These are phyloP conservation scores for Asterella californica DNA, from an alignment of 225 moss, liverwort and hornwort genomes.

Conservation along the genomic window DNA sequence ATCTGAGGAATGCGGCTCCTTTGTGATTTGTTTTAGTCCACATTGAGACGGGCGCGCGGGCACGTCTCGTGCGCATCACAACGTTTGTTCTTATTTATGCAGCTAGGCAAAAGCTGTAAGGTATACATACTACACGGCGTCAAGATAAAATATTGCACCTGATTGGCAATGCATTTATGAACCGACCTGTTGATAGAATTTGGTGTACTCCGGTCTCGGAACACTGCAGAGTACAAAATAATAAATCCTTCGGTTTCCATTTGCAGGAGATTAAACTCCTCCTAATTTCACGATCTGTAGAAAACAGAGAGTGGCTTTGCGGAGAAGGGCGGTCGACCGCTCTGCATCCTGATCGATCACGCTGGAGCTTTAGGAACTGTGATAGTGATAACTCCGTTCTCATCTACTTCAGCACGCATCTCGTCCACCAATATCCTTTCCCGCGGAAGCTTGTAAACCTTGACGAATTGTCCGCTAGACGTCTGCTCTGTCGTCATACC, in stretches of 20 bases:
- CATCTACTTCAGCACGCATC: constrained; percentile 30
- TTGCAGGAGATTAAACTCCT: background rate
- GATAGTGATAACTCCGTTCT: constrained; percentile 27
- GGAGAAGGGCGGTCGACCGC: background rate
- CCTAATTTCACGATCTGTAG: background rate
- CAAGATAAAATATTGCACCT: constrained; percentile 1
- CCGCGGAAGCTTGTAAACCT: constrained; percentile 25
- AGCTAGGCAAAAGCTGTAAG: background rate
- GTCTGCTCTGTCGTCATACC: constrained; percentile 3
- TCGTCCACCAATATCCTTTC: constrained; percentile 15
- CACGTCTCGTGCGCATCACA: background rate
- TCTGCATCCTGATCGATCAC: background rate
- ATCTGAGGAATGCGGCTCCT: constrained; percentile 3
- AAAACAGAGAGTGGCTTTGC: background rate
- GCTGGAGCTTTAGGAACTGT: constrained; percentile 23
- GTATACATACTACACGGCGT: background rate
- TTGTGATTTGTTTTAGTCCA: background rate
- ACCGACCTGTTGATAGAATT: background rate
- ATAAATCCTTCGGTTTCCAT: background rate
- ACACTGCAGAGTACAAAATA: background rate
- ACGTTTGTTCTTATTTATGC: constrained; percentile 7
- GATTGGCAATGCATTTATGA: background rate
- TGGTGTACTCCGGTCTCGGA: background rate
- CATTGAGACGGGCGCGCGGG: background rate
- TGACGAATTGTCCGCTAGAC: constrained; percentile 23